Evolutionary conservation across 23 red algal genomes (phyloP), one percentile per base, ranked within the genome.

Genomic region (Gracilaria domingensis): DNA sequence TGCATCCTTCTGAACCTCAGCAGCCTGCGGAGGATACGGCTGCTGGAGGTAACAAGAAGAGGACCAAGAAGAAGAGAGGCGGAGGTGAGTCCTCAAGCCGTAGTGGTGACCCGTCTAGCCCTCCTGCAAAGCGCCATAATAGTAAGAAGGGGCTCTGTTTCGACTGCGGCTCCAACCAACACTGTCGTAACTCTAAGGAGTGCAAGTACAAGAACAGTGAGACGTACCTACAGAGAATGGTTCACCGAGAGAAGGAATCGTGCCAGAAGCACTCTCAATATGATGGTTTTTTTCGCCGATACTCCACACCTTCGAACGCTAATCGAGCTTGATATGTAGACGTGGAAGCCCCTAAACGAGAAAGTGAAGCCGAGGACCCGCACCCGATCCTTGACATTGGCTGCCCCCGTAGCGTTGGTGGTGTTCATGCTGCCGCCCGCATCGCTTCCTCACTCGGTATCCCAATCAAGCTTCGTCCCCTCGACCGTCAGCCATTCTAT

Each of bases 401-500:
- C 2, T 37, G 35, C 21, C 38, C 84, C 67, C 5, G 33, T 0
- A 73, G 38, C 44, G 30, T 73, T 2, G 34, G 67, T 29, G 67
- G 67, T 4, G 67, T 73, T 11, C 33, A 44, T 20, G 4, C 67
- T 12, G 67, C 67, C 14, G 38, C 35, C 36, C 21, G 34, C 4
- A n/a, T 73, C 23, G 35, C 67, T n/a, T 23, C 67, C 9, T 35
- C 34, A 7, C 21, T 78, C 12, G 25, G 51, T 14, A 78, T 89
- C 24, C 20, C 48, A 3, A 75, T 87, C 24, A 35, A 89, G 25
- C 51, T 89, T 0, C 70, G 30, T 12, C 64, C 62, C n/a, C 57
- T 72, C 9, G 61, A 87, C 66, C 42, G 24, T 20, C n/a, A 87
- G 25, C 83, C 65, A 17, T 87, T 87, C 28, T 57, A 25, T 7